Evolutionary conservation across 345 rosid species (phyloP).

Genomic region (Corchorus olitorius): DNA sequence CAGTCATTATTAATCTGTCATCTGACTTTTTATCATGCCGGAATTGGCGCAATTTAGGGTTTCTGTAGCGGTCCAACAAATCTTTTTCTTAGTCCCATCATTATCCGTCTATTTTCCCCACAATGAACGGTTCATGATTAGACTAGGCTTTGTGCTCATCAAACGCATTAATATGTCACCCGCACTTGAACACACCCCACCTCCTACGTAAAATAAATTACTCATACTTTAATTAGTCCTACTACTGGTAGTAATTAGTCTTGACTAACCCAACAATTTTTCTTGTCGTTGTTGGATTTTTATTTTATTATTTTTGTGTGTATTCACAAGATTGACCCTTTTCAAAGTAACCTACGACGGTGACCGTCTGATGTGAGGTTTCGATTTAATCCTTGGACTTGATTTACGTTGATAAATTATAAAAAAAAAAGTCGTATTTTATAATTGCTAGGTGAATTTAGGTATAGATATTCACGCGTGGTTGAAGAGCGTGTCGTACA

Average conservation of each 20-base stretch:
- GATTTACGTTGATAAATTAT: too few species aligned
- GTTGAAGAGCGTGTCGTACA: conserved; percentile 13
- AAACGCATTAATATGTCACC: background rate
- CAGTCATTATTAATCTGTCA: background rate
- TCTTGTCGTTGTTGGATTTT: background rate
- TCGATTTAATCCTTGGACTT: too few species aligned
- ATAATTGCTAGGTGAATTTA: too few species aligned
- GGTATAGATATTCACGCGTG: background rate
- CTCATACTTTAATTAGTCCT: background rate
- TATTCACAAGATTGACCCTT: background rate
- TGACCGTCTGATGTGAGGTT: background rate
- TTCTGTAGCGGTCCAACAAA: conserved; percentile 14
- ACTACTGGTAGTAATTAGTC: background rate
- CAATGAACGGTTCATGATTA: conserved; percentile 21
- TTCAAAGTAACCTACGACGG: background rate
- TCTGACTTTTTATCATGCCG: background rate
- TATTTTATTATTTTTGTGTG: background rate
- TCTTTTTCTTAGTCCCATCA: background rate
- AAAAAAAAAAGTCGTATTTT: too few species aligned
- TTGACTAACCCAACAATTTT: background rate
- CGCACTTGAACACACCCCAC: background rate
- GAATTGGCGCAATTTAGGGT: conserved; percentile 33
- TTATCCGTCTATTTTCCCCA: conserved; percentile 8
- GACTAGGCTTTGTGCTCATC: background rate
- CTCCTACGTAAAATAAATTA: background rate